These are phyloP conservation scores for Coemansia sp. DNA, from an alignment of 192 early-diverging fungal genomes.

Conservation along the genomic window DNA sequence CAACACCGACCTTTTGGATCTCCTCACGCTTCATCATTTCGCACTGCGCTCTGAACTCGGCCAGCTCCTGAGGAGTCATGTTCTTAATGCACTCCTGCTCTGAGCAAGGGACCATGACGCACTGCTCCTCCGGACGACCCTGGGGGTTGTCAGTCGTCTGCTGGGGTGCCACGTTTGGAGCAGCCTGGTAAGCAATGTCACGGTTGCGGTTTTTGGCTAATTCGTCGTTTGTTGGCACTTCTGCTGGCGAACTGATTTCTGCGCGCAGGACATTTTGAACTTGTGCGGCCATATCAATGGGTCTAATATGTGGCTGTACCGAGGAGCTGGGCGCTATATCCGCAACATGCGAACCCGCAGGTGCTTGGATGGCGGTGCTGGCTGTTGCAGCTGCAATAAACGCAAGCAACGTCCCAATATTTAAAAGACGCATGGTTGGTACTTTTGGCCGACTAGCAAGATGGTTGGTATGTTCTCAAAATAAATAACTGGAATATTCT, in stretches of 20 bases:
- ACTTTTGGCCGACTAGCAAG: not conserved
- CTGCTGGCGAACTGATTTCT: not conserved
- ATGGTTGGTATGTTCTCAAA: not conserved
- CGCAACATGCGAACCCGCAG: not conserved
- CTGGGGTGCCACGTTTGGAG: conserved; percentile 20
- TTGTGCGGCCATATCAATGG: not conserved
- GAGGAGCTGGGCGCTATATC: not conserved
- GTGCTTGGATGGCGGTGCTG: not conserved
- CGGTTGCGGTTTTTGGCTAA: not conserved
- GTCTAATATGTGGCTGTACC: not conserved
- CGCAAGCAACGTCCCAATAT: not conserved
- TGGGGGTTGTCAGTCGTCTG: conserved; percentile 1
- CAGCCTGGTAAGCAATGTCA: conserved; percentile 8
- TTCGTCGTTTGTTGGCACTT: not conserved
- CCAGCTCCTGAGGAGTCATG: conserved; percentile 42
- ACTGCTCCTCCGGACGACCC: conserved; percentile 8
- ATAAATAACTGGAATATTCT: not conserved
- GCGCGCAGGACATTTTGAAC: not conserved
- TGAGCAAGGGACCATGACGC: conserved; percentile 39
- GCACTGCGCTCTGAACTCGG: conserved; percentile 39
- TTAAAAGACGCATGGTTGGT: not conserved
- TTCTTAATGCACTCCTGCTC: conserved; percentile 38
- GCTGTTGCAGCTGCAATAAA: not conserved
- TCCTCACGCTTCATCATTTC: conserved; percentile 26
- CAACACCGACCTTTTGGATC: conserved; percentile 14